A percentile compares a stretch with the other conserved stretches of the same genome.
Conservation (phyloP, 306 rosid species). For the Crataegus laevigata region DNA sequence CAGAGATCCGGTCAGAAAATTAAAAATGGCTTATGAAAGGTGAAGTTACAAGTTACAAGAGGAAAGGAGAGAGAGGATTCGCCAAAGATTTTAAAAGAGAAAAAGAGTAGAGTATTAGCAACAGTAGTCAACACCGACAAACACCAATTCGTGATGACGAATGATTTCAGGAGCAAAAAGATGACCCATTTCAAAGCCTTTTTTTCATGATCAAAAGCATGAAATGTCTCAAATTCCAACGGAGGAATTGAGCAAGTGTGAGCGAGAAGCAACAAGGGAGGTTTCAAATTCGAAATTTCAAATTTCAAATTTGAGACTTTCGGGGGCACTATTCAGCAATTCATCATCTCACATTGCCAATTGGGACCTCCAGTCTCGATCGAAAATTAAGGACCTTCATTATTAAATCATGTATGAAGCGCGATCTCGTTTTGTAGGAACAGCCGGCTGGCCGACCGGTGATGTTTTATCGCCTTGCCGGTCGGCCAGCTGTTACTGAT, state of each 20-base stretch:
- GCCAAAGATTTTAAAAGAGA: background rate
- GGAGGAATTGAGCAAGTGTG: background rate
- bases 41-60: background rate
- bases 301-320: background rate
- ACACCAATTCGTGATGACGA: background rate
- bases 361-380: constrained; percentile 26
- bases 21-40: background rate
- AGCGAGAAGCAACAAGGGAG: constrained; percentile 14
- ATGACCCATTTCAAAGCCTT: background rate
- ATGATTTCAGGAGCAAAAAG: background rate
- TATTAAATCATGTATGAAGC: too few species aligned
- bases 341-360: background rate
- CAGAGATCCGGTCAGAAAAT: background rate
- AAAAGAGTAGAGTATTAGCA: background rate
- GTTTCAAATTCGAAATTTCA: constrained; percentile 10
- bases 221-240: constrained; percentile 1
- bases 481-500: too few species aligned
- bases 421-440: background rate
- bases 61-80: background rate
- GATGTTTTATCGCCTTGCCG: too few species aligned
- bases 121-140: constrained; percentile 2
- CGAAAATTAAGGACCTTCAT: constrained; percentile 23
- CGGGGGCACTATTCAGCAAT: constrained; percentile 16
- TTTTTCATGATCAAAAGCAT: constrained; percentile 9
- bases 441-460: too few species aligned